These are phyloP conservation scores for Mayamaea pseudoterrestris DNA, from an alignment of 108 stramenopile genomes.

Conservation along the genomic window DNA sequence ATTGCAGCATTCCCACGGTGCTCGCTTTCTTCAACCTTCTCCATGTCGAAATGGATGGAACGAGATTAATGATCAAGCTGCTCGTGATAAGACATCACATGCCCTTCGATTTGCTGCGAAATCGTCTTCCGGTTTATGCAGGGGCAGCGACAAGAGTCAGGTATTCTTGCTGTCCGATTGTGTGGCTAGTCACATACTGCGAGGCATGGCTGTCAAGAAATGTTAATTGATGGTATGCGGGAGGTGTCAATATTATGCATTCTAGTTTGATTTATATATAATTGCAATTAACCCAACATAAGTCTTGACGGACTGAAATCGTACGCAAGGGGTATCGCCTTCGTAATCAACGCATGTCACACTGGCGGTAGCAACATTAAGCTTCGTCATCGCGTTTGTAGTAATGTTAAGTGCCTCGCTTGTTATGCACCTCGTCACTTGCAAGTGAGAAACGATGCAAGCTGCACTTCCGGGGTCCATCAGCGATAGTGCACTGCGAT, in stretches of 20 bases:
- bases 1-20: slow-evolving; percentile 4
- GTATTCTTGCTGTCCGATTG: too few relatives aligned
- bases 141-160: too few relatives aligned
- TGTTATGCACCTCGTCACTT: slow-evolving; percentile 74
- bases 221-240: too few relatives aligned
- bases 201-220: too few relatives aligned
- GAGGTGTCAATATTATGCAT: too few relatives aligned
- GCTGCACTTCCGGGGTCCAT: slow-evolving; percentile 46
- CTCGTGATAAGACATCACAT: slow-evolving; percentile 35
- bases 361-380: slow-evolving; percentile 71
- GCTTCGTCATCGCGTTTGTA: slow-evolving; percentile 41
- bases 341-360: slow-evolving; percentile 80
- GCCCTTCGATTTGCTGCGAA: slow-evolving; percentile 22
- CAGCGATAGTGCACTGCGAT: slow-evolving; percentile 41
- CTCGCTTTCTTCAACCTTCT: slow-evolving; percentile 23
- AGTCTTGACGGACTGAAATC: slow-evolving; percentile 78
- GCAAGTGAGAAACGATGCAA: slow-evolving; percentile 73
- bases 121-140: too few relatives aligned
- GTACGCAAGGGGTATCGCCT: slow-evolving; percentile 48
- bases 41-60: slow-evolving; percentile 16
- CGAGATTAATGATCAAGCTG: slow-evolving; percentile 25
- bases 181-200: too few relatives aligned
- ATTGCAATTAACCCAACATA: slow-evolving; percentile 50
- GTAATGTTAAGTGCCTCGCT: slow-evolving; percentile 65
- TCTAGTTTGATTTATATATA: slow-evolving; percentile 73